Evolutionary conservation across 1,284 basidiomycete species (phyloP), one percentile per base, ranked within the genome.

Genomic region (Sparassis latifolia): DNA sequence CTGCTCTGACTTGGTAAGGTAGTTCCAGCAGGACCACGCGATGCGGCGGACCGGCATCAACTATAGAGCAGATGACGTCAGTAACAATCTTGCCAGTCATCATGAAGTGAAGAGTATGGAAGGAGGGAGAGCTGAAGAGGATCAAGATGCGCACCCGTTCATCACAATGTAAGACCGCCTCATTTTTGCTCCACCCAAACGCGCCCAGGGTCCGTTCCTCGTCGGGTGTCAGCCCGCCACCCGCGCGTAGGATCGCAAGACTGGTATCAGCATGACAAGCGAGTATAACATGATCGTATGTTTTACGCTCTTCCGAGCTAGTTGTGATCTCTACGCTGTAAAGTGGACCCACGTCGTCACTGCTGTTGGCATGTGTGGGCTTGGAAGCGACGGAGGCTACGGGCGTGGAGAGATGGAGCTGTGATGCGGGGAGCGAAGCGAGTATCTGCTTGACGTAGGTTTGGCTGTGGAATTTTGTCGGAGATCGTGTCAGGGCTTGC

Each of bases 21-120:
- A 89, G 61, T 88, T 89, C 85, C 86, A 89, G 56, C 81, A 82
- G 1, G 84, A 82, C 82, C 86, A 89, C 0, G 84, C 84, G 9
- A 69, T 51, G 20, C 75, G 69, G 42, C 72, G 69, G 52, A 70
- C 70, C 0, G 86, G 87, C 84, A 89, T 89, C 10, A 89, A 63
- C 84, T 88, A 47, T 32, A 12, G 12, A 37, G 35, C 6, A 37
- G 12, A 37, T 7, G 12, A 37, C 6, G 12, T 7, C 12, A 37
- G 35, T 37, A 37, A 7, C 35, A 37, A 12, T 12, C 12, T 37
- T 20, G 20, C 20, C 20, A 20, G 20, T 20, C 20, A 20, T 20
- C 20, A 20, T 20, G 20, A 20, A 20, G 20, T 20, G 20, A 20
- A 20, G 20, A 20, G 20, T 20, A 20, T 20, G 12, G 35, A 12